Base-by-base conservation (phyloP, 2,329 filamentous ascomycete species). In the Sporothrix sp. region DNA sequence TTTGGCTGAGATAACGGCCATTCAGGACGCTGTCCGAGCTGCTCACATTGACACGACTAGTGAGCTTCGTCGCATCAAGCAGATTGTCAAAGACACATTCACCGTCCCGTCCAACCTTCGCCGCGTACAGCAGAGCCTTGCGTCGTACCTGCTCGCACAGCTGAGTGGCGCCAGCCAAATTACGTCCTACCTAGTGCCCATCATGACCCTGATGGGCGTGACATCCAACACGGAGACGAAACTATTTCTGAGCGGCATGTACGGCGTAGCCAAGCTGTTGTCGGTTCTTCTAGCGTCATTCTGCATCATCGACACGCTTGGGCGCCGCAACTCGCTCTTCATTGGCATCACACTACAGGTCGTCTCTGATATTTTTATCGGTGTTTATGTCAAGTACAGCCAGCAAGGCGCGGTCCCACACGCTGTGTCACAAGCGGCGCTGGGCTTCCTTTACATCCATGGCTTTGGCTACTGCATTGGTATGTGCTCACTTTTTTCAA, bases 401-500 rank as follows among this genome's bases (percentile, higher is more conserved):
- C 58, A 65, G 50, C 21, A 53, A 0, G 61, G 59, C 0, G 11
- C 49, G 0, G 58, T 64, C 4, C 50, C 49, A 63, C 4, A 65
- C n/a, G 42, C 36, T 3, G 50, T 30, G 7, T 39, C 63, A 0
- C 57, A 68, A 28, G 68, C 58, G 0, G 71, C 70, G 3, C 64
- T 73, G 20, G 70, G 69, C 0, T 64, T 67, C 2, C 65, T 73
- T 18, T 74, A 69, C 43, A 58, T 72, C 7, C 70, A 73, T 46
- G 70, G 62, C 0, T 70, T 73, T 40, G 71, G 69, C 4, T 73
- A 70, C 54, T 63, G 65, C 16, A 62, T 66, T 20, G 66, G 65
- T 57, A 61, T 9, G 39, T 30, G 5, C n/a, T n/a, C n/a, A n/a
- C n/a, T n/a, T n/a, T n/a, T n/a, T n/a, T n/a, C n/a, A n/a, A n/a